Evolutionary conservation across 192 early-diverging fungal genomes (phyloP), one percentile per base, ranked within the genome.

Genomic region (Phycomyces nitens): DNA sequence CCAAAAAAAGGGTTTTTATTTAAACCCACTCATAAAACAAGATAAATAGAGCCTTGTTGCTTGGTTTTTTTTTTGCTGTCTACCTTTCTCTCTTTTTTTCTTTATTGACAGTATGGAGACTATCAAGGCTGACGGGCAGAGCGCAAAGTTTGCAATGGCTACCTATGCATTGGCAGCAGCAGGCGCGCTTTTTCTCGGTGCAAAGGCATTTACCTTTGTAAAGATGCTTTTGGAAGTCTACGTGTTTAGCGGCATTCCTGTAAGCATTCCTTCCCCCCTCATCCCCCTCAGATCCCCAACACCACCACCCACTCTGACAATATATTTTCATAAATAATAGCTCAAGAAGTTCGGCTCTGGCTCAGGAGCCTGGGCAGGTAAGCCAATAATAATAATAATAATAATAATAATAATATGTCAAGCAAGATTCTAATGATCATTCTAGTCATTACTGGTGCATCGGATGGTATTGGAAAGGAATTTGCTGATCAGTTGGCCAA

Each of bases 391-490:
- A 3, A 26, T 12, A 29, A 38, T 64, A 6, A n/a, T n/a, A n/a
- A n/a, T n/a, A n/a, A n/a, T n/a, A n/a, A n/a, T n/a, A n/a, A n/a
- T n/a, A n/a, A n/a, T 21, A 51, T 53, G 40, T 60, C 27, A 11
- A 4, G 21, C 7, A 26, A 54, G 27, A 16, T 53, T 29, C 16
- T 22, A 18, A 60, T 23, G 3, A 1, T 26, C 10, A 34, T 9
- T 26, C 47, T 66, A 84, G 89, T 97, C 50, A 84, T 99, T 27
- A 99, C 97, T 38, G 97, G 97, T 54, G 94, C 93, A 29, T 94
- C 94, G 15, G 97, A 96, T 73, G 97, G 95, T 56, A 92, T 99
- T 74, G 97, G 97, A 29, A 91, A 88, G 62, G 93, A 96, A 74
- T 93, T 95, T 62, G 94, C 94, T n/a, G 66, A 85, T 49, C 93